Percentiles rank a stretch among this genome's conserved stretches.
Conservation (phyloP, 108 stramenopile genomes). For the Nitzschia sp. region DNA sequence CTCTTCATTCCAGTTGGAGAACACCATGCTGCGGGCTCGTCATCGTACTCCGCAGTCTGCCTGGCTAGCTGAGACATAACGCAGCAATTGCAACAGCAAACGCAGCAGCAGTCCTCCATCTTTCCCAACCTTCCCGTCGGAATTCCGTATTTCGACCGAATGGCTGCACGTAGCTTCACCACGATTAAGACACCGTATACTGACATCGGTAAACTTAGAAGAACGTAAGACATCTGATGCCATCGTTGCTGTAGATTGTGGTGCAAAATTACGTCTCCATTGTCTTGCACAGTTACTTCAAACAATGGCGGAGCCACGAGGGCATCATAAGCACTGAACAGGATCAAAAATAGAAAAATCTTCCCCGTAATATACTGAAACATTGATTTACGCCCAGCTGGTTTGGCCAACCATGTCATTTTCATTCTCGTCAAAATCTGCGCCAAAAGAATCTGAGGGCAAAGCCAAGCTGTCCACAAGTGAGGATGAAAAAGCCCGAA, state of each 20-base stretch:
- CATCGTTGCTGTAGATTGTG: background rate
- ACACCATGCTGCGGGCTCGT: conserved; percentile 7
- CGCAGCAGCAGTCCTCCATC: conserved; percentile 19
- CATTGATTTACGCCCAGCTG: background rate
- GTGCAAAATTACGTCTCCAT: background rate
- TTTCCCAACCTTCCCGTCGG: conserved; percentile 7
- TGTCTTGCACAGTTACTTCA: background rate
- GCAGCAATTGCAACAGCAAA: conserved; percentile 20
- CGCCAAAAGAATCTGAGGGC: conserved; percentile 46
- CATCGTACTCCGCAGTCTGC: conserved; percentile 11
- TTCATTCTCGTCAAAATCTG: conserved; percentile 54
- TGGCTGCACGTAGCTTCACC: conserved; percentile 12
- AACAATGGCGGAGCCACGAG: conserved; percentile 4
- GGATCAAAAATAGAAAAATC: background rate
- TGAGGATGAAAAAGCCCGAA: conserved; percentile 49
- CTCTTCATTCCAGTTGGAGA: background rate
- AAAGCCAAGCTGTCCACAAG: conserved; percentile 35
- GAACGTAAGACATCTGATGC: conserved; percentile 6
- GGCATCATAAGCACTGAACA: background rate
- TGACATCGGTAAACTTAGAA: conserved; percentile 8
- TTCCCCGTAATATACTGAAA: conserved; percentile 1
- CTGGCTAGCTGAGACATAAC: conserved; percentile 19
- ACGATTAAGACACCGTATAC: conserved; percentile 15
- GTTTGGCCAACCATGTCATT: conserved; percentile 46
- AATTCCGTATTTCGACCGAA: conserved; percentile 11